These are phyloP conservation scores for Auriculariales sp. DNA, from an alignment of 768 basidiomycete species.

Conservation along the genomic window DNA sequence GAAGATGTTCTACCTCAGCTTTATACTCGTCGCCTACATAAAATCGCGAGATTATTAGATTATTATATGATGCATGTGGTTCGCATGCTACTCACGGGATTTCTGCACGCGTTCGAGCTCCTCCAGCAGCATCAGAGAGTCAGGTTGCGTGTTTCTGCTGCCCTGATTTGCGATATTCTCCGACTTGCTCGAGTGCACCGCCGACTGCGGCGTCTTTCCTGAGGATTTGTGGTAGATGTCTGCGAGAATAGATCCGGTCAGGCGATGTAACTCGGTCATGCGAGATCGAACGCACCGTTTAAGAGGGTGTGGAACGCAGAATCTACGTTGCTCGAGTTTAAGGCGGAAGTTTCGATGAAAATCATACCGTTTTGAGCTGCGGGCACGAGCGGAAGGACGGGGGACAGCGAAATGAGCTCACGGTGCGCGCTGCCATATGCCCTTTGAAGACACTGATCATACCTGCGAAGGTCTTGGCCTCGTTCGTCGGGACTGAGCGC, in stretches of 20 bases:
- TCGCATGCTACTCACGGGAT: no score
- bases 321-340: slow-evolving; percentile 99
- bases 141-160: no score
- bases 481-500: slow-evolving; percentile 91
- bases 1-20: no score
- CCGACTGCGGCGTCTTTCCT: slow-evolving; percentile 84
- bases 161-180: no score
- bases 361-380: slow-evolving; percentile 80
- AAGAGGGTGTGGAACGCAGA: slow-evolving; percentile 94
- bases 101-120: no score
- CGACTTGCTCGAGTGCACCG: slow-evolving; percentile 63
- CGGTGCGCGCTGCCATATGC: no score
- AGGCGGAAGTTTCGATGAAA: slow-evolving; percentile 98
- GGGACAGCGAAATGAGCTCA: slow-evolving; percentile 2
- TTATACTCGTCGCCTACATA: no score
- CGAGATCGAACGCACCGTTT: slow-evolving; percentile 41
- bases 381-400: background rate
- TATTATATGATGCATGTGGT: no score
- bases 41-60: no score
- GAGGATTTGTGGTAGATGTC: slow-evolving; percentile 98
- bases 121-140: no score
- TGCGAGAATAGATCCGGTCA: slow-evolving; percentile 16
- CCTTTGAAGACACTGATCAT: slow-evolving; percentile 18
- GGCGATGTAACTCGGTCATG: background rate
- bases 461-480: slow-evolving; percentile 87